Base-by-base conservation (phyloP, 768 basidiomycete species). In the Lentinula aciculospora region DNA sequence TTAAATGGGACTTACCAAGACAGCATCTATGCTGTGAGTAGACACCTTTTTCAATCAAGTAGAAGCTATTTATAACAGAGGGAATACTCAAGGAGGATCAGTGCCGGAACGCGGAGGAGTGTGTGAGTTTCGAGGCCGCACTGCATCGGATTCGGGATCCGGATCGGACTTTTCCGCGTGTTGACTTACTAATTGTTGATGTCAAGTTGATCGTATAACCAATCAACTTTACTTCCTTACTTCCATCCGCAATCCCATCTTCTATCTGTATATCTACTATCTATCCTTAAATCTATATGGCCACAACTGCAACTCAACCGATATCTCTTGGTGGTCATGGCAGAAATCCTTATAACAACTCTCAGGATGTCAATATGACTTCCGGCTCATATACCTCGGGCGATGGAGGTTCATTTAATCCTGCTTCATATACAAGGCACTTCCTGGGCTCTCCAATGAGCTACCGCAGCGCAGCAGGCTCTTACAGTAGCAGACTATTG, bases 371-470 rank as follows among this genome's bases (percentile, higher is more conserved):
- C 56, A 50, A 61, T 40, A 79, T 79, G 67, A 69, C 73, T 60
- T 69, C 71, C 19, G 80, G 81, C 63, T 85, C 83, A 0, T 84
- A 79, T 65, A 71, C 72, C 0, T 62, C 67, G 13, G 71, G 70
- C 29, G 71, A 74, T 29, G 77, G 75, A 56, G 73, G 75, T n/a
- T 67, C 72, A 3, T 85, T 87, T 70, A 86, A 85, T 65, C 77
- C 85, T 17, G 80, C 84, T 3, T 84, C 84, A 0, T 89, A 85
- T 73, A 81, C 83, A 29, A 74, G 84, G 32, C 80, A 85, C 63
- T 84, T 87, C 66, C 74, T 89, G 6, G 85, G 86, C 55, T 89
- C 87, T 0, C 88, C 88, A 44, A 74, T 86, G 53, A 89, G 88
- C 3, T 91, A 85, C 81, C 78, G 83, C 4, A 82, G 82, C 32